Evolutionary conservation across 2,329 filamentous ascomycete species (phyloP).

Genomic region (Penicillium sp.): DNA sequence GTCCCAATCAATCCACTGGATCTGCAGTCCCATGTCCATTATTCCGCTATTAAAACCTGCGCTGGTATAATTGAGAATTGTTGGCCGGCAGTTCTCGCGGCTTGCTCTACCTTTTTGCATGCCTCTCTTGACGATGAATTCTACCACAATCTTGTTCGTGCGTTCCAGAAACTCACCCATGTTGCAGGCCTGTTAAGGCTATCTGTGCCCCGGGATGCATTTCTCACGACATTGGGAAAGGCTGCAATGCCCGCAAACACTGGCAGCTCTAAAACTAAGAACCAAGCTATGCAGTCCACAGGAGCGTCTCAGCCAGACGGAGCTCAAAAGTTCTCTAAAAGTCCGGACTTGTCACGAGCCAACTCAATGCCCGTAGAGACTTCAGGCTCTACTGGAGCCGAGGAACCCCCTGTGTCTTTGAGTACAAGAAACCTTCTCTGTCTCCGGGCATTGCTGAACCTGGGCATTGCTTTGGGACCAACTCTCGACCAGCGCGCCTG

Average conservation of each 20-base stretch:
- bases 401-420: conserved; percentile 49
- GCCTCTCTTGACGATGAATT: conserved; percentile 88
- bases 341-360: conserved; percentile 23
- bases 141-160: conserved; percentile 83
- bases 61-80: conserved; percentile 81
- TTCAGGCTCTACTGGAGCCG: conserved; percentile 32
- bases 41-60: conserved; percentile 66
- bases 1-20: conserved; percentile 73
- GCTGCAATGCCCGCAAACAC: conserved; percentile 79
- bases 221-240: conserved; percentile 89
- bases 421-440: conserved; percentile 89
- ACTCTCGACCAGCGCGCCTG: conserved; percentile 72
- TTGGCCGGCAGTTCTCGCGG: conserved; percentile 92
- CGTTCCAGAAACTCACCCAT: conserved; percentile 92
- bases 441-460: conserved; percentile 81
- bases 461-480: conserved; percentile 89
- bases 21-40: conserved; percentile 65
- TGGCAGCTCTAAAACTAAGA: conserved; percentile 19
- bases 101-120: conserved; percentile 91
- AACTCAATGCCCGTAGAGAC: conserved; percentile 27
- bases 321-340: conserved; percentile 29
- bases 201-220: conserved; percentile 81
- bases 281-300: conserved; percentile 10
- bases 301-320: conserved; percentile 19
- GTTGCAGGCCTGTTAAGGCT: conserved; percentile 84